These are phyloP conservation scores for Brassica juncea DNA, from an alignment of 345 rosid genomes.

Conservation along the genomic window DNA sequence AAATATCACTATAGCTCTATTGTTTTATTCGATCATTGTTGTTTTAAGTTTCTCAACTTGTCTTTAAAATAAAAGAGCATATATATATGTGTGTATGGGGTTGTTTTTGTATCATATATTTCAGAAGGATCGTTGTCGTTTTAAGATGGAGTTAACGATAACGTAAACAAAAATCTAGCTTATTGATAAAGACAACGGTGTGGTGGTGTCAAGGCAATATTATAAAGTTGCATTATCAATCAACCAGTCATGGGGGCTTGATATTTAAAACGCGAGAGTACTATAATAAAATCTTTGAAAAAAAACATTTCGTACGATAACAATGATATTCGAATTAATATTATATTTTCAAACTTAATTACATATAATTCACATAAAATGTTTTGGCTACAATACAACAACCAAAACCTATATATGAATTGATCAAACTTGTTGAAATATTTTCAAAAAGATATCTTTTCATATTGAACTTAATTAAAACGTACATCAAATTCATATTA, in stretches of 20 bases:
- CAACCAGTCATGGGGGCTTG: not conserved
- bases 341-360: not conserved
- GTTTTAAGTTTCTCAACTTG: slow-evolving; percentile 27
- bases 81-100: not conserved
- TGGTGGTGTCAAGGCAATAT: slow-evolving; percentile 24
- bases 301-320: not conserved
- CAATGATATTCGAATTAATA: not conserved
- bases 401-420: not conserved
- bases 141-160: slow-evolving; percentile 20
- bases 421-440: not conserved
- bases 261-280: not conserved
- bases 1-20: slow-evolving; percentile 5
- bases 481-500: not conserved
- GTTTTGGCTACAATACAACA: slow-evolving; percentile 1
- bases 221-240: slow-evolving; percentile 13
- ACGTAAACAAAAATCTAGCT: slow-evolving; percentile 25
- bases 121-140: slow-evolving; percentile 36
- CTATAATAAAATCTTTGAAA: not conserved
- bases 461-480: not conserved
- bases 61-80: slow-evolving; percentile 9
- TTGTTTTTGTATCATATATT: not conserved
- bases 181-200: slow-evolving; percentile 35
- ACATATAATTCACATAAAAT: not conserved
- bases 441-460: not conserved
- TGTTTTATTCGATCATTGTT: slow-evolving; percentile 24